phyloP scores from a whole-genome alignment of 805 yeast species.

The Spathaspora girioi region DNA sequence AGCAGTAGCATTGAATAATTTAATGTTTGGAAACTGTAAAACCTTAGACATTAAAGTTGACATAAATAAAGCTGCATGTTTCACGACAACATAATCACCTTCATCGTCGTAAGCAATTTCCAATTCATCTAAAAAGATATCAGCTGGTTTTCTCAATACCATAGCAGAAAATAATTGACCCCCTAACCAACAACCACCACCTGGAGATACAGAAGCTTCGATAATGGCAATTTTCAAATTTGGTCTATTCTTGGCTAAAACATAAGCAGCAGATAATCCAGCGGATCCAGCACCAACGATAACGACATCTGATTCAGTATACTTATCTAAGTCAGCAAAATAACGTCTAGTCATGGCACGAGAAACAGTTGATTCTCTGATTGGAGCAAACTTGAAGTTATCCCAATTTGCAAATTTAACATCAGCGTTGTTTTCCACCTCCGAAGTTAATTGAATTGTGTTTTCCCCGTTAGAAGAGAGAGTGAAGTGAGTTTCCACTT shows the following conservation, averaged over 20 bases:
- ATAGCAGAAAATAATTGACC: constrained; percentile 76
- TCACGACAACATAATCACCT: constrained; percentile 76
- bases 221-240: constrained; percentile 70
- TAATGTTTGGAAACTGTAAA: constrained; percentile 67
- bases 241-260: constrained; percentile 69
- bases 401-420: constrained; percentile 58
- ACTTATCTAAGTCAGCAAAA: constrained; percentile 68
- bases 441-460: constrained; percentile 13
- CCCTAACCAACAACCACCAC: constrained; percentile 79
- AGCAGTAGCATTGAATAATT: constrained; percentile 75
- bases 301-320: constrained; percentile 71
- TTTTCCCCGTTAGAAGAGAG: constrained; percentile 5
- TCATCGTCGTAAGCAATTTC: constrained; percentile 71
- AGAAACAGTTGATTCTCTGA: constrained; percentile 74
- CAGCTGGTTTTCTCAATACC: constrained; percentile 80
- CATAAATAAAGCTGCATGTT: constrained; percentile 76
- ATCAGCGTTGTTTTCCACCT: constrained; percentile 18
- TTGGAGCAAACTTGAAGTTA: constrained; percentile 63
- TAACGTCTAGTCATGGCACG: constrained; percentile 78
- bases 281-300: constrained; percentile 79
- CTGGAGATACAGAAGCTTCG: constrained; percentile 73
- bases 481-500: constrained; percentile 10
- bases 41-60: constrained; percentile 69
- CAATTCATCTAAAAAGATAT: constrained; percentile 59
- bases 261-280: constrained; percentile 74